Percentiles rank a stretch among this genome's conserved stretches.
Evolutionary conservation across 2,329 filamentous ascomycete species (phyloP).

Genomic region (Hypoxylon sp.): DNA sequence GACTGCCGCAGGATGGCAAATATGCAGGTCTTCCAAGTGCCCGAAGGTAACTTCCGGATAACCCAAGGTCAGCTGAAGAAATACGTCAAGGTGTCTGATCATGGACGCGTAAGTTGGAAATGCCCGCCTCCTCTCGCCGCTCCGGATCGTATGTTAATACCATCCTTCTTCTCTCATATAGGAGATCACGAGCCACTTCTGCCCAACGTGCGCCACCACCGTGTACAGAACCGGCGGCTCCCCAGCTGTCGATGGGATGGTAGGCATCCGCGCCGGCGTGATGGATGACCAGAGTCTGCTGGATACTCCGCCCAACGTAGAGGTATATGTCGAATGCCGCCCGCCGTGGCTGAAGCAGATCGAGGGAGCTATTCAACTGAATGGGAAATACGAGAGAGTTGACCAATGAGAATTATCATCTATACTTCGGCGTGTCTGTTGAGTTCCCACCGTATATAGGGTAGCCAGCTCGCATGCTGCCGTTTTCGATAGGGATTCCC

Average conservation of each 20-base stretch:
- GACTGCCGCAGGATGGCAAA: slow-evolving; percentile 22
- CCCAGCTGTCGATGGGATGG: slow-evolving; percentile 3
- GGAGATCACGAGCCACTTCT: slow-evolving; percentile 23
- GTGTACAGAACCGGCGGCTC: slow-evolving; percentile 13
- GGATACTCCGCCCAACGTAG: slow-evolving; percentile 10
- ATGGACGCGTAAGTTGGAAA: slow-evolving; percentile 17
- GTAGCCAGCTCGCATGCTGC: not conserved
- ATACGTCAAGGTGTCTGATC: slow-evolving; percentile 20
- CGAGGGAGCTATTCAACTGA: slow-evolving; percentile 23
- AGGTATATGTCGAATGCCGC: slow-evolving; percentile 25
- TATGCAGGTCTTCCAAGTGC: slow-evolving; percentile 17
- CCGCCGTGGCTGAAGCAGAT: slow-evolving; percentile 21
- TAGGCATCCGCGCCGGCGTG: slow-evolving; percentile 23
- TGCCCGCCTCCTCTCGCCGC: not conserved
- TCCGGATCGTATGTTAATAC: not conserved
- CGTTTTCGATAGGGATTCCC: too few relatives aligned
- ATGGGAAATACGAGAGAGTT: slow-evolving; percentile 15
- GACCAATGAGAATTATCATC: not conserved
- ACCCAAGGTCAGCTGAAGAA: slow-evolving; percentile 21
- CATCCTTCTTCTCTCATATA: not conserved
- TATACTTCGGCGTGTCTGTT: not conserved
- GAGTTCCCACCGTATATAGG: not conserved
- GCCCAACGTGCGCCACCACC: slow-evolving; percentile 16
- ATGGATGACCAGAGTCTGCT: slow-evolving; percentile 18
- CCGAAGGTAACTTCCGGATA: slow-evolving; percentile 10